A percentile compares a stretch with the other conserved stretches of the same genome.
Conservation (phyloP, 495 filamentous ascomycete species). For the Hypoxylon fuscum region DNA sequence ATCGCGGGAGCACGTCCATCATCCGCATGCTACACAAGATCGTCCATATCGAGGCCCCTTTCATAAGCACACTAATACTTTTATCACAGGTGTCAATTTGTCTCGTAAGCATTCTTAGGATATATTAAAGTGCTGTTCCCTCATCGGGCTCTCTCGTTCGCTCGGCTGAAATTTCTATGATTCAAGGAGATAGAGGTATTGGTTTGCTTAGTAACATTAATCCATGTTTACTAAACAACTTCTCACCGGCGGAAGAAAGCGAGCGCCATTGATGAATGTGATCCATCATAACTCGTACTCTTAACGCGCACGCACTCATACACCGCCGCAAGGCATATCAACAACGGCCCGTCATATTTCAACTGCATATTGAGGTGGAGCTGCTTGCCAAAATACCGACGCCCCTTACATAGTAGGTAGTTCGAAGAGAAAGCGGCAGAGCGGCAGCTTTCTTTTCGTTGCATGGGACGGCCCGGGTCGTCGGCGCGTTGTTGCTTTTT, state of each 20-base stretch:
- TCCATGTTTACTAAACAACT: not conserved
- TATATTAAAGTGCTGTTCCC: not conserved
- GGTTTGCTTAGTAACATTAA: not conserved
- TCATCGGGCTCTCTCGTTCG: not conserved
- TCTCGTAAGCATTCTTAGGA: not conserved
- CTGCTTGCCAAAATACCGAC: not conserved
- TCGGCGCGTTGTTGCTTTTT: conserved; percentile 9
- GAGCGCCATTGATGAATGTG: not conserved
- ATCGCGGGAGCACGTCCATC: not conserved
- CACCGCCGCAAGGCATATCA: not conserved
- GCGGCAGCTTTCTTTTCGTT: not conserved
- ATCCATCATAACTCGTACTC: not conserved
- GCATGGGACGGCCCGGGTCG: conserved; percentile 22
- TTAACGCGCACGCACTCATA: not conserved
- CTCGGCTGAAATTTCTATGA: not conserved
- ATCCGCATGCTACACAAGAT: not conserved
- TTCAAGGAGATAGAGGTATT: not conserved
- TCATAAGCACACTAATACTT: too few relatives aligned
- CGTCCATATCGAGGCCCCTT: too few relatives aligned
- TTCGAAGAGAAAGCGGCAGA: too few relatives aligned
- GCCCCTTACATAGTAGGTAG: too few relatives aligned
- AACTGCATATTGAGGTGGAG: conserved; percentile 1
- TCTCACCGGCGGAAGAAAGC: not conserved
- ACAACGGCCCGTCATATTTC: not conserved
- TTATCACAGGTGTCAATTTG: not conserved